Conservation (phyloP, 2,329 filamentous ascomycete species). For the Pseudogymnoascus sp. region DNA sequence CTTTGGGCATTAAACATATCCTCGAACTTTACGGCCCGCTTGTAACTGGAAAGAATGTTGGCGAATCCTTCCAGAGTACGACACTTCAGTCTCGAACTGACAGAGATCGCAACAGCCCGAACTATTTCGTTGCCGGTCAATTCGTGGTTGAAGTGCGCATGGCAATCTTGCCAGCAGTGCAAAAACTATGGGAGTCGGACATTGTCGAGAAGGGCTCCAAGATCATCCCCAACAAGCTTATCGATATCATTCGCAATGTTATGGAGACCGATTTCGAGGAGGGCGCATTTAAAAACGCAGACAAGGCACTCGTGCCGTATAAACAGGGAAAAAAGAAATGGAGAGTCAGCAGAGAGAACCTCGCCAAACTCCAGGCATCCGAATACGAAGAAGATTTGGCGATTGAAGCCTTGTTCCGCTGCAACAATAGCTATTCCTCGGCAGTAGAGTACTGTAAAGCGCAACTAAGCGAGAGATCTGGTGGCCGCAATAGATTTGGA, state of each 20-base stretch:
- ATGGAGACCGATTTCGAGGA: conserved; percentile 70
- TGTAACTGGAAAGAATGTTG: conserved; percentile 68
- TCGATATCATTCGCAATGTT: conserved; percentile 76
- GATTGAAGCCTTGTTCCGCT: conserved; percentile 74
- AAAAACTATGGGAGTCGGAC: conserved; percentile 75
- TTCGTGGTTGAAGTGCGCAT: conserved; percentile 81
- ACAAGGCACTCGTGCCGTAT: conserved; percentile 45
- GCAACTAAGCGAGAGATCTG: conserved; percentile 49
- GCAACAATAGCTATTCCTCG: conserved; percentile 55
- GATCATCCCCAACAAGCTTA: conserved; percentile 67
- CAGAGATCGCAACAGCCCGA: conserved; percentile 47
- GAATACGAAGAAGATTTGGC: conserved; percentile 56
- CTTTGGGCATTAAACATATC: conserved; percentile 68
- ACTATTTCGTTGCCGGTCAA: conserved; percentile 62
- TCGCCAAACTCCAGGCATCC: conserved; percentile 35
- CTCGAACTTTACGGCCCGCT: conserved; percentile 73
- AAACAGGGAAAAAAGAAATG: conserved; percentile 39
- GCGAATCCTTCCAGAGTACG: conserved; percentile 63
- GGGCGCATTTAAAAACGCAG: conserved; percentile 53
- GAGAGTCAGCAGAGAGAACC: conserved; percentile 41
- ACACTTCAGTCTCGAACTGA: conserved; percentile 43
- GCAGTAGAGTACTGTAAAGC: conserved; percentile 71
- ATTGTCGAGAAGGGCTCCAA: conserved; percentile 76
- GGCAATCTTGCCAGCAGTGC: conserved; percentile 68
- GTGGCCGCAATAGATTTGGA: conserved; percentile 61